Evolutionary conservation across 257 asterid species (phyloP).

Genomic region (Ligustrum vulgare): DNA sequence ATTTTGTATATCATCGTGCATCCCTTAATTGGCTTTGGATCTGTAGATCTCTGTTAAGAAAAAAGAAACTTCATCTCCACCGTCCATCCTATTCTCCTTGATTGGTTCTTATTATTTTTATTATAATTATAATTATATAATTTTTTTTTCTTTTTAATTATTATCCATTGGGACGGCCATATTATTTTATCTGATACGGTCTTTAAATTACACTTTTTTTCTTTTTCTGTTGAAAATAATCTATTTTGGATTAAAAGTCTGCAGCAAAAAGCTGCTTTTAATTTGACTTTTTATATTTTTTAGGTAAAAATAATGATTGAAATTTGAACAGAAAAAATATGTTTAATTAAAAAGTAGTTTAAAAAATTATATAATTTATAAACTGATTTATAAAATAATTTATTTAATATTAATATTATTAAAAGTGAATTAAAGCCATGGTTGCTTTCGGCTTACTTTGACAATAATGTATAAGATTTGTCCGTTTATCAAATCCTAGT

Average conservation of each 20-base stretch:
- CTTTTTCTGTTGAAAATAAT: too few relatives aligned
- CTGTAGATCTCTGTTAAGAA: background rate
- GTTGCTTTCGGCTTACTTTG: conserved; percentile 31
- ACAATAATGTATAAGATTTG: background rate
- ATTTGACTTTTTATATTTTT: too few relatives aligned
- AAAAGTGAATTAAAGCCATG: conserved; percentile 9
- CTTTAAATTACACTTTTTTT: background rate
- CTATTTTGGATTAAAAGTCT: background rate
- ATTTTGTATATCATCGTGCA: conserved; percentile 1
- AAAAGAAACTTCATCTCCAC: background rate
- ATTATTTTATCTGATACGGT: background rate
- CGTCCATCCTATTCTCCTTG: background rate
- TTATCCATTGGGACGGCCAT: background rate
- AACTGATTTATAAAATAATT: too few relatives aligned
- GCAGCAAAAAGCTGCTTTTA: conserved; percentile 14
- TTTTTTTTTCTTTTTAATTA: background rate
- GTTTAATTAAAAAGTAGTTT: too few relatives aligned
- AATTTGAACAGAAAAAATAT: too few relatives aligned
- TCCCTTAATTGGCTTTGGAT: background rate
- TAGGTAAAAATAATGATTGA: too few relatives aligned
- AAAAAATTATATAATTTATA: too few relatives aligned
- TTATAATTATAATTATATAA: too few relatives aligned
- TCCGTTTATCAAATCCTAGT: conserved; percentile 17
- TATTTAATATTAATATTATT: background rate
- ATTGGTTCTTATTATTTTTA: background rate